Evolutionary conservation across 345 rosid genomes (phyloP).

Genomic region (Dimocarpus longan): DNA sequence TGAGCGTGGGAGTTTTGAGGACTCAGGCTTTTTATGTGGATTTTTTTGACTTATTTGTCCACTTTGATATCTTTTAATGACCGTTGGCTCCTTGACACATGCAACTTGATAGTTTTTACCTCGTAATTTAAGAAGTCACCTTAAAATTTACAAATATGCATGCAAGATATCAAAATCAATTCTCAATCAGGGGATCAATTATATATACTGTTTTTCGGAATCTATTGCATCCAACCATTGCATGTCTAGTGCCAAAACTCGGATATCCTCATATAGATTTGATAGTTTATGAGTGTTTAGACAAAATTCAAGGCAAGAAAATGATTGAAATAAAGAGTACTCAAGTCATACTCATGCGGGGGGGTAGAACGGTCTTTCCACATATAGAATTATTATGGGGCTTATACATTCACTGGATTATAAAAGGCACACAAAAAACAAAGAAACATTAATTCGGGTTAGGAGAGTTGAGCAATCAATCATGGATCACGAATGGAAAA

Average conservation of each 20-base stretch:
- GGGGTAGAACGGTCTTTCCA: neutral
- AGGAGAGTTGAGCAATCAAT: slow-evolving; percentile 10
- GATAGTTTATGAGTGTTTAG: neutral
- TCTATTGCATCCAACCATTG: neutral
- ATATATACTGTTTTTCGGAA: neutral
- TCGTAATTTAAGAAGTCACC: no score
- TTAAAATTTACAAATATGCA: neutral
- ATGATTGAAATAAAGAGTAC: neutral
- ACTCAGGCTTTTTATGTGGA: slow-evolving; percentile 20
- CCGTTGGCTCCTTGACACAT: neutral
- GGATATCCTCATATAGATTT: neutral
- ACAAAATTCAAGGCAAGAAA: neutral
- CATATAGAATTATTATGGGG: neutral
- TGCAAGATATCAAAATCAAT: neutral
- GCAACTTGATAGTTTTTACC: no score
- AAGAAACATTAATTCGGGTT: neutral
- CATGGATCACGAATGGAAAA: neutral
- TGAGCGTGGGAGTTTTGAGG: slow-evolving; percentile 25
- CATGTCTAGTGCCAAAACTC: neutral
- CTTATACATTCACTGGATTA: neutral
- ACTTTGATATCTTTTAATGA: neutral
- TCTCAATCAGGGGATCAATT: neutral
- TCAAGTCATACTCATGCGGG: neutral
- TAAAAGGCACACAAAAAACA: neutral
- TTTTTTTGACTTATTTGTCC: neutral